Conservation (phyloP, 768 basidiomycete species). For the Tulasnella sp. region DNA sequence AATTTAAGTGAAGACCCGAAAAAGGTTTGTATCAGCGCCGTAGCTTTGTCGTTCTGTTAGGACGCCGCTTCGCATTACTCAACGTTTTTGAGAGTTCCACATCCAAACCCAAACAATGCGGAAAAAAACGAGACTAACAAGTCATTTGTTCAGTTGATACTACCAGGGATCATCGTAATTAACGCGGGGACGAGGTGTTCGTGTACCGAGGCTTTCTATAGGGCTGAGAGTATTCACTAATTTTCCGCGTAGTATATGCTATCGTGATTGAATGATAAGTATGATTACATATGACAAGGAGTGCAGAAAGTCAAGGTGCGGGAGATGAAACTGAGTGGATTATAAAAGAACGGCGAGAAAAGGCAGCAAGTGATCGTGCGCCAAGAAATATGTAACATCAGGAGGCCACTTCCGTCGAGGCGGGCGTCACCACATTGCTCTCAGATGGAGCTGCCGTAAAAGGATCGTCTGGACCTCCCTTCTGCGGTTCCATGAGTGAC, state of each 20-base stretch:
- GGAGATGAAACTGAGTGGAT: neutral
- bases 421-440: neutral
- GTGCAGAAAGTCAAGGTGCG: neutral
- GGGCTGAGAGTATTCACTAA: neutral
- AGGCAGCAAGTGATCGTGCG: neutral
- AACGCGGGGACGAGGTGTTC: too few relatives aligned
- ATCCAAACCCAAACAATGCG: too few relatives aligned
- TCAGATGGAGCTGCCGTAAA: neutral
- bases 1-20: too few relatives aligned
- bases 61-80: too few relatives aligned
- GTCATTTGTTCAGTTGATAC: too few relatives aligned
- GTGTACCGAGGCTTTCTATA: neutral
- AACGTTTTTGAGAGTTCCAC: too few relatives aligned
- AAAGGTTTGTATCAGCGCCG: too few relatives aligned
- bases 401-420: neutral
- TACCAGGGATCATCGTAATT: too few relatives aligned
- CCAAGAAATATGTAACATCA: neutral
- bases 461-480: neutral
- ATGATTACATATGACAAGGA: neutral
- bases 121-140: too few relatives aligned
- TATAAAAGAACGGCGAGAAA: neutral
- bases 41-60: too few relatives aligned
- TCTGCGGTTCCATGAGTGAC: conserved; percentile 3
- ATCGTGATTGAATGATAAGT: conserved; percentile 1
- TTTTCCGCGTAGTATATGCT: neutral